Evolutionary conservation across 805 yeast genomes (phyloP).

Genomic region (Sugiyamaella chiloensis): DNA sequence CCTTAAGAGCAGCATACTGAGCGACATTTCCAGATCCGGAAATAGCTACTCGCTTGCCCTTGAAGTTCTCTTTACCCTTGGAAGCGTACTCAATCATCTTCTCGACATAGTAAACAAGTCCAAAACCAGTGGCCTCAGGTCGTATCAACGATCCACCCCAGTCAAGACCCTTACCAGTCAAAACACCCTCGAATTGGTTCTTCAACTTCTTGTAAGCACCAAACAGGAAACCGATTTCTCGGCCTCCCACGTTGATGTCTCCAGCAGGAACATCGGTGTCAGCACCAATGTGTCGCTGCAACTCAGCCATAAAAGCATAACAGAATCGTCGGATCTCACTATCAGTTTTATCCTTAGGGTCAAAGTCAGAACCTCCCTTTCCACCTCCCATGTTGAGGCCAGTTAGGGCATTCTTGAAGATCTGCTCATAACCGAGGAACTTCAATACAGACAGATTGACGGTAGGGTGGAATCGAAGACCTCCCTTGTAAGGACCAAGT

Average conservation of each 20-base stretch:
- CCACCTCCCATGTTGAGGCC: constrained; percentile 99
- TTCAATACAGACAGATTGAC: constrained; percentile 93
- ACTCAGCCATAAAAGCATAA: constrained; percentile 91
- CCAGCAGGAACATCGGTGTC: constrained; percentile 99
- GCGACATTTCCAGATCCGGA: constrained; percentile 99
- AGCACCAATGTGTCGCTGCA: constrained; percentile 93
- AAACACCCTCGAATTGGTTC: constrained; percentile 94
- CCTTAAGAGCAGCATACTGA: constrained; percentile 97
- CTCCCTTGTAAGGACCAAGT: constrained; percentile 99
- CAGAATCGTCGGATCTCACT: constrained; percentile 96
- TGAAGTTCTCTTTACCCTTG: constrained; percentile 81
- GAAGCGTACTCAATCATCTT: constrained; percentile 95
- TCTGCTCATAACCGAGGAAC: constrained; percentile 97
- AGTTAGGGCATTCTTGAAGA: constrained; percentile 96
- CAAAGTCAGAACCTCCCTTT: constrained; percentile 98
- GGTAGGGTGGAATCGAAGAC: constrained; percentile 95
- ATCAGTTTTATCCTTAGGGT: constrained; percentile 93
- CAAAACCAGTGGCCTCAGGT: constrained; percentile 99
- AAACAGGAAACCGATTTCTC: constrained; percentile 90
- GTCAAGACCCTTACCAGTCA: constrained; percentile 95
- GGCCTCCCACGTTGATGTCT: constrained; percentile 97
- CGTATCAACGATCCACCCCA: constrained; percentile 99
- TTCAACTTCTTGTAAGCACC: constrained; percentile 93
- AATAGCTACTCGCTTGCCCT: constrained; percentile 92
- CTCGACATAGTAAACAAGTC: constrained; percentile 93